These are phyloP conservation scores for Verticillium dahliae DNA, from an alignment of 2,329 filamentous ascomycete species.

Conservation along the genomic window DNA sequence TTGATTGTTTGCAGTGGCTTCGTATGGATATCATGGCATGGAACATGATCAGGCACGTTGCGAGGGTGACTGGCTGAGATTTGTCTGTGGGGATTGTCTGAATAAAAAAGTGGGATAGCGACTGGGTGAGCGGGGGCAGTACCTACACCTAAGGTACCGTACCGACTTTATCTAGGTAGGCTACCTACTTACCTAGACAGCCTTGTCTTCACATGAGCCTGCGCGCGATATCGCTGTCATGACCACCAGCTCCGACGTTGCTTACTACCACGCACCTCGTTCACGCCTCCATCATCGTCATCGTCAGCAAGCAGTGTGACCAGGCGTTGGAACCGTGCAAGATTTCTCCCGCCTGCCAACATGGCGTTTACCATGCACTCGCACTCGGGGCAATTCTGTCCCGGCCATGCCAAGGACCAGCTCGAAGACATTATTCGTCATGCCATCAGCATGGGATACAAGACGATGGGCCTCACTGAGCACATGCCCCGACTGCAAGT, in stretches of 20 bases:
- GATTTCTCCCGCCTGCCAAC: conserved; percentile 5
- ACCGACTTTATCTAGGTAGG: too few relatives aligned
- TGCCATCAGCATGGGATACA: conserved; percentile 73
- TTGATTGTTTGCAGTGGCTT: too few relatives aligned
- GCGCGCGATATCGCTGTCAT: too few relatives aligned
- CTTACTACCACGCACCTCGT: too few relatives aligned
- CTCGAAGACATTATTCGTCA: conserved; percentile 78
- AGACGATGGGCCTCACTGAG: conserved; percentile 82
- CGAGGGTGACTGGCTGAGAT: neutral
- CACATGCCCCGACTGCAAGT: conserved; percentile 79
- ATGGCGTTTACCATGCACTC: conserved; percentile 99
- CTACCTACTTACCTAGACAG: too few relatives aligned
- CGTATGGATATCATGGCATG: neutral
- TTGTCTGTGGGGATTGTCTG: neutral
- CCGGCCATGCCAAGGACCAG: conserved; percentile 75
- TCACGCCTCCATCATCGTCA: too few relatives aligned
- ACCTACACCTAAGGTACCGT: too few relatives aligned
- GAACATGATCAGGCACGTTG: neutral
- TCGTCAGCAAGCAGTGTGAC: too few relatives aligned
- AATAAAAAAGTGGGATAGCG: neutral
- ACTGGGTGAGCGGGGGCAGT: too few relatives aligned
- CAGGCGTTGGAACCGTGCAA: neutral
- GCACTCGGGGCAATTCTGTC: conserved; percentile 96
- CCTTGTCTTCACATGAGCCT: too few relatives aligned
- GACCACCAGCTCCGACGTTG: too few relatives aligned